Conservation (phyloP, 2,329 filamentous ascomycete species). For the Botrytis tulipae region DNA sequence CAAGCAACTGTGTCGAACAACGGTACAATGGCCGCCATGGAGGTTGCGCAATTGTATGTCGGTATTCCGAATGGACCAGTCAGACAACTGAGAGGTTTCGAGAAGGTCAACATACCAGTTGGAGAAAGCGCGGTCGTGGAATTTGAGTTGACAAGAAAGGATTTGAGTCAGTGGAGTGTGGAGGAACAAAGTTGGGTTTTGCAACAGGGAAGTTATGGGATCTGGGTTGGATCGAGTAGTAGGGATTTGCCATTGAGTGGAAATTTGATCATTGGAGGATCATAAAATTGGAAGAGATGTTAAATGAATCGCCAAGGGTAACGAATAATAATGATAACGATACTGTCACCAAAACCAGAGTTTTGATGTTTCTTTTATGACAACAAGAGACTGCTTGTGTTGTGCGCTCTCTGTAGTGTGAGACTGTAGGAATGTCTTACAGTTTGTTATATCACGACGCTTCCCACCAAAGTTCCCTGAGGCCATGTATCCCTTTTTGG, state of each 20-base stretch:
- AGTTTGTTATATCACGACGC: background rate
- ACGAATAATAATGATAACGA: background rate
- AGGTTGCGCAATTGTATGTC: constrained; percentile 37
- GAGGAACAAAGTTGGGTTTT: constrained; percentile 54
- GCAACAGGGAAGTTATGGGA: constrained; percentile 1
- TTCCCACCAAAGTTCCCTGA: background rate
- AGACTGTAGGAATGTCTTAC: background rate
- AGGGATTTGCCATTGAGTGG: constrained; percentile 9
- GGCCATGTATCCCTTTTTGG: background rate
- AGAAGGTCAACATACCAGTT: constrained; percentile 51
- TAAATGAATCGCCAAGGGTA: background rate
- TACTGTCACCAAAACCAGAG: background rate
- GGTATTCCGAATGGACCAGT: constrained; percentile 47
- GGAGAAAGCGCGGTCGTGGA: constrained; percentile 46
- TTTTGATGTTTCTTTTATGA: background rate
- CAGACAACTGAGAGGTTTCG: constrained; percentile 61
- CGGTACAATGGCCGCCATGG: constrained; percentile 40
- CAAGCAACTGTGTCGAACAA: constrained; percentile 52
- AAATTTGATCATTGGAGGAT: constrained; percentile 8
- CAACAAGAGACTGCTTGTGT: background rate
- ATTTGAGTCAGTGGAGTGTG: constrained; percentile 64
- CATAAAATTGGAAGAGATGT: background rate
- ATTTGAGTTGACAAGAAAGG: constrained; percentile 57
- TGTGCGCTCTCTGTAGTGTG: background rate
- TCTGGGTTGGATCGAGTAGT: constrained; percentile 19